These are phyloP conservation scores for Phytophthora capsici DNA, from an alignment of 352 stramenopile genomes.

Conservation along the genomic window DNA sequence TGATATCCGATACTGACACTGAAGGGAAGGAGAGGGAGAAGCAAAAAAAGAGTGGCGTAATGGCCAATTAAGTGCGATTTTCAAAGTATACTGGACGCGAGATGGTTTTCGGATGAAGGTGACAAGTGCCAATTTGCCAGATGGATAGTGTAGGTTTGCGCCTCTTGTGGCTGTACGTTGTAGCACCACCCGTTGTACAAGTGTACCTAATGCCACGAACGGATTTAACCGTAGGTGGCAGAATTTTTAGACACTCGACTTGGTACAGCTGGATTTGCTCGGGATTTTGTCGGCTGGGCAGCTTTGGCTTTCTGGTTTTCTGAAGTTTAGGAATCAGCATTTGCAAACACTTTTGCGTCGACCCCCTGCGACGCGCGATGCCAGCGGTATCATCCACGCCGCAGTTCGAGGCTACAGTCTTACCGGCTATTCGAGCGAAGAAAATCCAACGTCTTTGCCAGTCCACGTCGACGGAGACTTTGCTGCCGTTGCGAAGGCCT, in stretches of 20 bases:
- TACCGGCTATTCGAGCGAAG: conserved; percentile 25
- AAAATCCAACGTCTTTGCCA: conserved; percentile 21
- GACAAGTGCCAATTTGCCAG: conserved; percentile 17
- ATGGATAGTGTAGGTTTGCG: conserved; percentile 14
- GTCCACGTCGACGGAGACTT: conserved; percentile 1
- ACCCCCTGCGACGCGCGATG: conserved; percentile 12
- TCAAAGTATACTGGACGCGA: conserved; percentile 5
- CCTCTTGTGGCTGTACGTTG: conserved; percentile 12
- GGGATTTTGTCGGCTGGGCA: conserved; percentile 25
- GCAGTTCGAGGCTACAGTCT: background rate
- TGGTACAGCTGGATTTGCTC: conserved; percentile 17
- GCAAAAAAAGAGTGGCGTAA: conserved; percentile 1
- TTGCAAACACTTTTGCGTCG: conserved; percentile 11
- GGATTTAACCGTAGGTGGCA: background rate
- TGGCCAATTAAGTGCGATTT: conserved; percentile 21
- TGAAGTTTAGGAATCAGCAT: conserved; percentile 16
- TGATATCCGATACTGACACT: conserved; percentile 28
- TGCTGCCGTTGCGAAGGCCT: background rate
- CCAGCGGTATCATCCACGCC: conserved; percentile 11
- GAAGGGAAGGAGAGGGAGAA: conserved; percentile 14
- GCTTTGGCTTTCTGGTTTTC: conserved; percentile 17
- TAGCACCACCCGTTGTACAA: conserved; percentile 1
- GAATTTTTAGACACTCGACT: conserved; percentile 16
- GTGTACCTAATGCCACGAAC: conserved; percentile 4
- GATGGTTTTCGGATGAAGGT: conserved; percentile 3